These are phyloP conservation scores for Candida anglica DNA, from an alignment of 805 yeast genomes.

Conservation along the genomic window DNA sequence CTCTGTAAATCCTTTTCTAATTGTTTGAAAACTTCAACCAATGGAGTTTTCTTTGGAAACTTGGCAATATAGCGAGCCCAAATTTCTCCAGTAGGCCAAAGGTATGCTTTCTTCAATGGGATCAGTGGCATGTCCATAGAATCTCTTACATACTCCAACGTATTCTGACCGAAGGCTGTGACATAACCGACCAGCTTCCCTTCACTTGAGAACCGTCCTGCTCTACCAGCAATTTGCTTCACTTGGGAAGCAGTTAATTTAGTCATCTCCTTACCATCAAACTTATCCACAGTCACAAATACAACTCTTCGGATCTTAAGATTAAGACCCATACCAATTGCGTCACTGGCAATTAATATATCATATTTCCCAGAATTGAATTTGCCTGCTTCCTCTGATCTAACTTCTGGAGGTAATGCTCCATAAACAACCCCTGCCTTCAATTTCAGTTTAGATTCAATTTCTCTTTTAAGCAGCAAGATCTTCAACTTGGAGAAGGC, in stretches of 20 bases:
- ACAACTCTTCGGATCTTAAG: slow-evolving; percentile 77
- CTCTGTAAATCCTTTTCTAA: slow-evolving; percentile 37
- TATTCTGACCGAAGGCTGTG: slow-evolving; percentile 45
- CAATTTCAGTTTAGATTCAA: slow-evolving; percentile 58
- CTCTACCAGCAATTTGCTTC: slow-evolving; percentile 95
- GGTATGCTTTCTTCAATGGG: slow-evolving; percentile 54
- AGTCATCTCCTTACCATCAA: slow-evolving; percentile 53
- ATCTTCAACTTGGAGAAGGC: slow-evolving; percentile 78
- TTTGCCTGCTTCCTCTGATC: slow-evolving; percentile 74
- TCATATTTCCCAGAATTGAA: slow-evolving; percentile 81
- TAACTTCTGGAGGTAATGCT: slow-evolving; percentile 90
- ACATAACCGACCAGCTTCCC: slow-evolving; percentile 46
- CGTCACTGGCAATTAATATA: slow-evolving; percentile 91
- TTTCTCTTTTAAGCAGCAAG: slow-evolving; percentile 59
- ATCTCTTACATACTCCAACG: slow-evolving; percentile 40
- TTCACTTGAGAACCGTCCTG: slow-evolving; percentile 65
- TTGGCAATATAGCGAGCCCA: slow-evolving; percentile 63
- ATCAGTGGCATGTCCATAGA: slow-evolving; percentile 50
- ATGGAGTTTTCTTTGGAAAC: slow-evolving; percentile 48
- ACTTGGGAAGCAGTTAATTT: slow-evolving; percentile 59
- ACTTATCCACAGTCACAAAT: slow-evolving; percentile 66
- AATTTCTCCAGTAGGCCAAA: slow-evolving; percentile 80
- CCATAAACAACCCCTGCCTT: slow-evolving; percentile 92
- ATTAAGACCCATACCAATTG: slow-evolving; percentile 96
- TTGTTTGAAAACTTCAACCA: slow-evolving; percentile 43